Evolutionary conservation across 1,139 yeast genomes (phyloP), one percentile per base, ranked within the genome.

Genomic region (Ogataea hybrid): DNA sequence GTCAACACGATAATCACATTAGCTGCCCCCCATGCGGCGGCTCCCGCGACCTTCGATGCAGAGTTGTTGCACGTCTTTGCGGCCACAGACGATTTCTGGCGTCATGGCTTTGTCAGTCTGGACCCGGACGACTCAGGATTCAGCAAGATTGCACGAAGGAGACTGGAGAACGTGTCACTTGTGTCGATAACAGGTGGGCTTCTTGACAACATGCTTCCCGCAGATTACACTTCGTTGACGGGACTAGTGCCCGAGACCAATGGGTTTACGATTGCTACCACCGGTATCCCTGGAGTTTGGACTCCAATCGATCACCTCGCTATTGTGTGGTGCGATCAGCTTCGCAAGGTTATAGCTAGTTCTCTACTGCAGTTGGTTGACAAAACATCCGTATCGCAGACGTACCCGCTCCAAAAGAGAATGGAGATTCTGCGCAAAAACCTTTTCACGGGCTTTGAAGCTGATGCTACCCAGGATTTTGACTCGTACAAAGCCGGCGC

Each of bases 31-130:
- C 98, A 94, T 62, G 79, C 90, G 0, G 83, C 88, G 1, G 85
- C 97, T 0, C 97, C 99, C 0, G 78, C 92, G n/a, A 88, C 97
- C 0, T 90, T 90, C 64, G 99, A 92, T 65, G 84, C 95, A 16
- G 97, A 89, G 51, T 70, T 92, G 22, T 67, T 88, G 48, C 77
- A 75, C 45, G 77, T 89, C 0, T 92, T 89, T 59, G 76, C 83
- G 17, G 75, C 81, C 2, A 76, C 85, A 2, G 94, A 90, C 62
- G 73, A 78, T 41, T 90, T 80, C 59, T 92, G 98, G 98, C 69
- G 83, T 42, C 68, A 70, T 2, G 84, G 87, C 0, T 81, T 70
- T 50, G 44, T 57, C 11, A 43, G 41, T 22, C 27, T 28, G 9
- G 36, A 38, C 4, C 31, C 25, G 4, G 36, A 20, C 3, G 53